These are phyloP conservation scores for Penicillium aurantiogriseum DNA, from an alignment of 2,329 filamentous ascomycete species.

Conservation along the genomic window DNA sequence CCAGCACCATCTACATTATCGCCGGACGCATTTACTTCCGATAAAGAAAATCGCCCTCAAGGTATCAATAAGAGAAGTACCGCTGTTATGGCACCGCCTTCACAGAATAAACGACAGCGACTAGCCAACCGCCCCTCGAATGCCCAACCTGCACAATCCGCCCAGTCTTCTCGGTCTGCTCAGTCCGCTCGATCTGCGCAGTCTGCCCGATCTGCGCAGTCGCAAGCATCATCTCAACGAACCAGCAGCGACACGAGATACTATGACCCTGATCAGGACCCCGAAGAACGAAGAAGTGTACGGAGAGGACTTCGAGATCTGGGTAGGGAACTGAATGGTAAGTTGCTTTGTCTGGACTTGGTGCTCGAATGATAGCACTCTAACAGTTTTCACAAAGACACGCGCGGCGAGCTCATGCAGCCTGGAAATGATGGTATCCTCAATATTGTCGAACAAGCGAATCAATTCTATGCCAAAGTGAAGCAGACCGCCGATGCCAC, in stretches of 20 bases:
- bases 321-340: constrained; percentile 60
- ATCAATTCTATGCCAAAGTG: constrained; percentile 65
- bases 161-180: not conserved
- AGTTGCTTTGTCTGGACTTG: not conserved
- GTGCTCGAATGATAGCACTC: not conserved
- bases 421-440: constrained; percentile 64
- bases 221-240: constrained; percentile 27
- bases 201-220: constrained; percentile 11
- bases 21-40: constrained; percentile 40
- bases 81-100: constrained; percentile 12
- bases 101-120: constrained; percentile 47
- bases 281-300: constrained; percentile 68
- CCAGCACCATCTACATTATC: constrained; percentile 37
- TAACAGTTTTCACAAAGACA: constrained; percentile 50
- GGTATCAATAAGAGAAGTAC: constrained; percentile 43
- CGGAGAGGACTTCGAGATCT: constrained; percentile 70
- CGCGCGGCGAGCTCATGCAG: constrained; percentile 68
- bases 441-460: constrained; percentile 64
- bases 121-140: constrained; percentile 38
- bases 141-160: constrained; percentile 13
- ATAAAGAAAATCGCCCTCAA: constrained; percentile 50
- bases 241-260: constrained; percentile 46
- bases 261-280: constrained; percentile 82
- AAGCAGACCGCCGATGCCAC: constrained; percentile 89
- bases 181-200: not conserved